A percentile compares a stretch with the other conserved stretches of the same genome.
Conservation (phyloP, 2,329 filamentous ascomycete species). For the Camillea tinctor region DNA sequence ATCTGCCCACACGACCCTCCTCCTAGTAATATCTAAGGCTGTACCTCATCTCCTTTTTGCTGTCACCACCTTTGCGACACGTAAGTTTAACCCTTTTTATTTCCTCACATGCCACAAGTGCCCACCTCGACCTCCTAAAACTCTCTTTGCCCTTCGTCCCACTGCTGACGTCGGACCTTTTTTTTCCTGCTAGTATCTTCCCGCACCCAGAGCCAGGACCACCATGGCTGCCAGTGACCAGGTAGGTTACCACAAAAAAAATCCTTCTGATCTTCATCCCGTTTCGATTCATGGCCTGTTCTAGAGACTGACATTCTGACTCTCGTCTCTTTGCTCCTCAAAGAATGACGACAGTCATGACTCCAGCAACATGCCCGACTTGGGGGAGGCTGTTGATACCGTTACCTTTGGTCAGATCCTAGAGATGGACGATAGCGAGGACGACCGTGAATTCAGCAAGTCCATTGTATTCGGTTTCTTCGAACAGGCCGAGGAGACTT, state of each 20-base stretch:
- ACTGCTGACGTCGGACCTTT: slow-evolving; percentile 5
- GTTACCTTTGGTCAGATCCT: slow-evolving; percentile 90
- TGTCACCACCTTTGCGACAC: slow-evolving; percentile 8
- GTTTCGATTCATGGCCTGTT: background rate
- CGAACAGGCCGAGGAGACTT: slow-evolving; percentile 83
- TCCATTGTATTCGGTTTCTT: slow-evolving; percentile 92
- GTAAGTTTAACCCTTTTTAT: slow-evolving; percentile 13
- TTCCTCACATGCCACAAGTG: slow-evolving; percentile 5
- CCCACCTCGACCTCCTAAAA: slow-evolving; percentile 5
- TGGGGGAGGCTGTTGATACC: slow-evolving; percentile 75
- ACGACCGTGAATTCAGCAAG: slow-evolving; percentile 81
- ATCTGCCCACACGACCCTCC: slow-evolving; percentile 19
- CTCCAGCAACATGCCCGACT: slow-evolving; percentile 53
- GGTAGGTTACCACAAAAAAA: slow-evolving; percentile 22
- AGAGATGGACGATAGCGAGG: slow-evolving; percentile 94
- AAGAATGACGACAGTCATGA: slow-evolving; percentile 48
- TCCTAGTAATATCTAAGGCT: slow-evolving; percentile 2
- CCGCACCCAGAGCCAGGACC: slow-evolving; percentile 7
- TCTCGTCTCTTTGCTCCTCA: slow-evolving; percentile 21
- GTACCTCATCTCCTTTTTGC: slow-evolving; percentile 10
- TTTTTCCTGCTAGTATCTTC: slow-evolving; percentile 10
- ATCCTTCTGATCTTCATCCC: background rate
- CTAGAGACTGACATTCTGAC: slow-evolving; percentile 7
- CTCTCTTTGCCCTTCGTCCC: background rate
- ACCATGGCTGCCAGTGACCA: slow-evolving; percentile 29